Evolutionary conservation across 2,329 filamentous ascomycete genomes (phyloP), one percentile per base, ranked within the genome.

Genomic region (Shiraia sp.): DNA sequence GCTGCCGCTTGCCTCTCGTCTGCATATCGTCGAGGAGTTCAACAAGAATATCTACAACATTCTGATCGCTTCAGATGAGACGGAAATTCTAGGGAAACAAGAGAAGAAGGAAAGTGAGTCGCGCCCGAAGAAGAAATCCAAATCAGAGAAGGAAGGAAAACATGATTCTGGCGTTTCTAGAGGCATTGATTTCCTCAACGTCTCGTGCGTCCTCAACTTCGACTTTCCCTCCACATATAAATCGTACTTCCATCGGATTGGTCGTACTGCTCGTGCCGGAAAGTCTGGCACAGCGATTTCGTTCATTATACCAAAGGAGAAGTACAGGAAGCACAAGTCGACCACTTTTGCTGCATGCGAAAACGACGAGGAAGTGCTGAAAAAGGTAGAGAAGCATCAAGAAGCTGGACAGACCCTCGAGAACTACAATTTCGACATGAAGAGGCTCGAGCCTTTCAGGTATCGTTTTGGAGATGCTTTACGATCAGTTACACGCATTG

Each of bases 41-140:
- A 99, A 97, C 75, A 88, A 88, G 71, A 88, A 89, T 38, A 85
- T 97, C 6, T 99, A 99, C 77, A 92, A 99, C 59, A 96, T 97
- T 49, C 91, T 99, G 55, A 96, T 99, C 59, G 93, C 93, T 1
- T 91, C 90, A 1, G 93, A 99, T 58, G 91, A 96, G 65, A 86
- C 88, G 52, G 90, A 95, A 63, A 81, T 95, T 9, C 69, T 96
- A 9, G 90, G 87, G 10, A 79, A 82, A 14, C 55, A 55, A 8
- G 19, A 22, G 40, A 58, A 58, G 23, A 63, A 66, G 16, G 39
- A 50, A 10, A 51, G 46, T 5, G 73, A 69, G 32, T 70, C 75
- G n/a, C 62, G 68, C 17, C 63, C 67, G 24, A 59, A 67, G 54
- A 60, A 63, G 61, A 87, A 85, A 65, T 81, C 82, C 45, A 83